Evolutionary conservation across 2,329 filamentous ascomycete species (phyloP).

Genomic region (Elsinoe perseae): DNA sequence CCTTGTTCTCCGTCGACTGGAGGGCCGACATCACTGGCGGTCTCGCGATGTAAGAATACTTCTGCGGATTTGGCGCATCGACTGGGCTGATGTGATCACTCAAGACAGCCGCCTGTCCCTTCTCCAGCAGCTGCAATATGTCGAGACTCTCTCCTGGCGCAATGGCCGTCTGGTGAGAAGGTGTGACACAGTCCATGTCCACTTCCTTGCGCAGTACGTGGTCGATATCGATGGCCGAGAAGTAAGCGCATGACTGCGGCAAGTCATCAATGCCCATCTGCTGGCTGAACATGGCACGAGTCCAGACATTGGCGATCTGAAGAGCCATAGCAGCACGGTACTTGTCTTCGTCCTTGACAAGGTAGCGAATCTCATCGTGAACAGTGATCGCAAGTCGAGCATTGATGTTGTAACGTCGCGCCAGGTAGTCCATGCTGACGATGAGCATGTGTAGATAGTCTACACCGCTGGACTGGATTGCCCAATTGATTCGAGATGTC

Average conservation of each 20-base stretch:
- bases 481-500: constrained; percentile 97
- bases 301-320: constrained; percentile 93
- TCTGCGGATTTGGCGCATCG: constrained; percentile 52
- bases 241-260: constrained; percentile 89
- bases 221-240: constrained; percentile 91
- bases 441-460: constrained; percentile 95
- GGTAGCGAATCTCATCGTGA: constrained; percentile 93
- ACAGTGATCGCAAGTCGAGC: constrained; percentile 88
- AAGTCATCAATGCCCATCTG: constrained; percentile 94
- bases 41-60: constrained; percentile 61
- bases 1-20: constrained; percentile 40
- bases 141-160: constrained; percentile 80
- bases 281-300: constrained; percentile 91
- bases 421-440: constrained; percentile 88
- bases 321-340: constrained; percentile 88
- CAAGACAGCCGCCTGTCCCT: constrained; percentile 59
- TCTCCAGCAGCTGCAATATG: constrained; percentile 67
- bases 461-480: constrained; percentile 93
- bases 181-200: constrained; percentile 93
- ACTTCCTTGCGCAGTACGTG: constrained; percentile 96
- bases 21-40: constrained; percentile 72
- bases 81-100: constrained; percentile 55
- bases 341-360: constrained; percentile 76
- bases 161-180: constrained; percentile 71
- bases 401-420: constrained; percentile 72